phyloP scores from a whole-genome alignment of 495 filamentous ascomycete species.

The Xylaria cubensis region DNA sequence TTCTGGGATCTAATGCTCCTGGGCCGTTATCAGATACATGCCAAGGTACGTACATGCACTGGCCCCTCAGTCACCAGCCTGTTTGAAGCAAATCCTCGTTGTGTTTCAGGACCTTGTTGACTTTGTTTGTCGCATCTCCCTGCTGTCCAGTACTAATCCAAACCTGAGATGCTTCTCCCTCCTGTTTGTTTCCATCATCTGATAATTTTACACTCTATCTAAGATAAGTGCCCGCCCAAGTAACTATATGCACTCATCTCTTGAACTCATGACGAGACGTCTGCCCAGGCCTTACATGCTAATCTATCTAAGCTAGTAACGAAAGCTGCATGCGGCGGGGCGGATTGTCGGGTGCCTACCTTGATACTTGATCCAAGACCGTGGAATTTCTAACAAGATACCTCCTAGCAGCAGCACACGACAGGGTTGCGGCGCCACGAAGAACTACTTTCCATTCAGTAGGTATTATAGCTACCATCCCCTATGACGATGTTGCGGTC shows the following conservation, averaged over 20 bases:
- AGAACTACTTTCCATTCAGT: neutral
- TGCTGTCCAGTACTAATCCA: neutral
- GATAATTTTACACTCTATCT: neutral
- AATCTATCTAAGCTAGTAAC: neutral
- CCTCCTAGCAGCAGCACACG: neutral
- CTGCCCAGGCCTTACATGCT: neutral
- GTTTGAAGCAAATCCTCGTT: slow-evolving; percentile 15
- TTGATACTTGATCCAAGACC: neutral
- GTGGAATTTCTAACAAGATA: neutral
- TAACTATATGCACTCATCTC: neutral
- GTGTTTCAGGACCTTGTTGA: slow-evolving; percentile 18
- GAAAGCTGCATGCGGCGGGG: neutral
- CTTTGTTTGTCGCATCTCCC: neutral
- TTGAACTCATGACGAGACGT: neutral
- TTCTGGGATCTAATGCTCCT: neutral
- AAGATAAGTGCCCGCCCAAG: neutral
- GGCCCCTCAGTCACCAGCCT: slow-evolving; percentile 3
- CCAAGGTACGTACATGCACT: neutral
- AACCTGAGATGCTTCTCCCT: neutral
- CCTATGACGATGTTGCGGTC: slow-evolving; percentile 8
- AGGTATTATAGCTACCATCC: neutral
- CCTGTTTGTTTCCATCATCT: neutral
- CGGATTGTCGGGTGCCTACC: neutral
- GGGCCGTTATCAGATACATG: neutral
- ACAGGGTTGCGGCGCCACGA: neutral